A percentile compares a stretch with the other conserved stretches of the same genome.
phyloP scores from a whole-genome alignment of 345 rosid genomes.

The Populus tremula region DNA sequence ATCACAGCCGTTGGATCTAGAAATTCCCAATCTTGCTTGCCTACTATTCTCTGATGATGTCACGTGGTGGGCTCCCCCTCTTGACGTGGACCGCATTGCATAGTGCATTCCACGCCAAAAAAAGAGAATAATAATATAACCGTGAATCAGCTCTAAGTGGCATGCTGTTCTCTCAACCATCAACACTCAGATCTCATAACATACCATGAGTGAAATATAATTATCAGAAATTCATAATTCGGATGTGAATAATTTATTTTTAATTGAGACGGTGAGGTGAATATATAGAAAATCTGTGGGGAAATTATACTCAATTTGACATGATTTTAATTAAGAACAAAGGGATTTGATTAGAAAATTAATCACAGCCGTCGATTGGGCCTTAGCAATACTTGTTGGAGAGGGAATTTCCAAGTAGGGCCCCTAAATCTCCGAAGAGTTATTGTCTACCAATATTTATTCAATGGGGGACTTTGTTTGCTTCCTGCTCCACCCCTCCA shows the following conservation, averaged over 20 bases:
- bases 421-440: conserved; percentile 30
- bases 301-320: too few relatives aligned
- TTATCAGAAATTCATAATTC: too few relatives aligned
- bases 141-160: too few relatives aligned
- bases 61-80: conserved; percentile 21
- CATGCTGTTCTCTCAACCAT: too few relatives aligned
- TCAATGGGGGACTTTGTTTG: background rate
- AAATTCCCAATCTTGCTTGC: background rate
- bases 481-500: too few relatives aligned
- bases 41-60: conserved; percentile 9
- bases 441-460: background rate
- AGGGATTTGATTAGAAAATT: background rate
- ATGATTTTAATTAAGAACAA: too few relatives aligned
- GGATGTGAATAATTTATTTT: too few relatives aligned
- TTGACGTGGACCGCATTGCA: conserved; percentile 41
- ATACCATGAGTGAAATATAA: too few relatives aligned
- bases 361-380: conserved; percentile 10
- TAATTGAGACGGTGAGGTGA: too few relatives aligned
- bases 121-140: background rate
- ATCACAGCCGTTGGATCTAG: conserved; percentile 27
- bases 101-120: conserved; percentile 41
- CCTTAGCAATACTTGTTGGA: background rate
- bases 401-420: background rate
- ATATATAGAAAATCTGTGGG: too few relatives aligned
- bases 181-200: too few relatives aligned